A percentile compares a stretch with the other conserved stretches of the same genome.
phyloP scores from a whole-genome alignment of 345 rosid genomes.

The Leavenworthia alabamica region DNA sequence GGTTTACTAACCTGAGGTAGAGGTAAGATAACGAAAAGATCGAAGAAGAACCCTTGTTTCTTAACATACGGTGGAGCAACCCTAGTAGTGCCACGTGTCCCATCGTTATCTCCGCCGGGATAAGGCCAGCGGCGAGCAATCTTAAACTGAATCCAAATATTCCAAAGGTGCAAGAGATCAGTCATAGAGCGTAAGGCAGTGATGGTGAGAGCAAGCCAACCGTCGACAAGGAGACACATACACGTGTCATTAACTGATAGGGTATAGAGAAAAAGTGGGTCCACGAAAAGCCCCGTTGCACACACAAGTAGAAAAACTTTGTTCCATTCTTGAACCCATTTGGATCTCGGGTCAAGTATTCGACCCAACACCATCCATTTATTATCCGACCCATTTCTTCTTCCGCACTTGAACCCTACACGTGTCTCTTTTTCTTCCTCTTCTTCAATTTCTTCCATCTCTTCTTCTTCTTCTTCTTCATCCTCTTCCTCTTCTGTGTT shows the following conservation, averaged over 20 bases:
- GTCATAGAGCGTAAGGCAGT: conserved; percentile 90
- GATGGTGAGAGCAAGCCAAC: conserved; percentile 92
- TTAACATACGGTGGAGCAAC: conserved; percentile 43
- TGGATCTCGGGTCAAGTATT: conserved; percentile 76
- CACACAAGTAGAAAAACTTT: conserved; percentile 69
- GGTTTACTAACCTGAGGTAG: conserved; percentile 62
- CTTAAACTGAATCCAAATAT: conserved; percentile 75
- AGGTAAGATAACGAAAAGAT: conserved; percentile 82
- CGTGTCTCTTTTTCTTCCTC: conserved; percentile 27
- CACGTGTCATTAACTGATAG: conserved; percentile 62
- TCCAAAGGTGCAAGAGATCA: conserved; percentile 79
- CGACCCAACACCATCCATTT: conserved; percentile 49
- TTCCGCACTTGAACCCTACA: conserved; percentile 19
- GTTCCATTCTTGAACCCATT: conserved; percentile 91
- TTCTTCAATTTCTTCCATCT: background rate
- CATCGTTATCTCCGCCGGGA: conserved; percentile 18
- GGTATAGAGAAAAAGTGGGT: conserved; percentile 88
- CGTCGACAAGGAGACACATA: conserved; percentile 80
- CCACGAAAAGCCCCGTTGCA: conserved; percentile 79
- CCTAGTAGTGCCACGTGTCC: conserved; percentile 18
- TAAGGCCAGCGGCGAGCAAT: conserved; percentile 40
- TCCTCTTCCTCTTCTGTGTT: conserved; percentile 25
- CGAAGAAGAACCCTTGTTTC: conserved; percentile 70
- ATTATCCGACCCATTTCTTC: conserved; percentile 26
- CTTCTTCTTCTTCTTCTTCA: conserved; percentile 22